Conservation (phyloP, 352 stramenopile genomes). For the Phytophthora boehmeriae region DNA sequence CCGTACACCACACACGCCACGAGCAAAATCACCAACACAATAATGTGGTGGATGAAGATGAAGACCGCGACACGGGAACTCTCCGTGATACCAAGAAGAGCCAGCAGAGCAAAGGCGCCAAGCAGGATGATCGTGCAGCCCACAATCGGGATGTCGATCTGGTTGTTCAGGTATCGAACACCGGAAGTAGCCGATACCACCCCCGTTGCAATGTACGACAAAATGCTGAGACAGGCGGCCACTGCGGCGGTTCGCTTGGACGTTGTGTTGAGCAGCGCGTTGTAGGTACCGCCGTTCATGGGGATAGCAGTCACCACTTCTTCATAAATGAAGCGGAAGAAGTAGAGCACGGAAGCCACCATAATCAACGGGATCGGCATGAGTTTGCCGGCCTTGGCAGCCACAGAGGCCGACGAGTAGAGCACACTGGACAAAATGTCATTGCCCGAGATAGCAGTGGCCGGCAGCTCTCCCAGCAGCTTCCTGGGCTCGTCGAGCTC, state of each 20-base stretch:
- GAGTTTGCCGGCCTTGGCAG: conserved; percentile 68
- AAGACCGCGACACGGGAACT: conserved; percentile 75
- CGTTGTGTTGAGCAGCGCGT: conserved; percentile 89
- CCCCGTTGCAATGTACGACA: conserved; percentile 90
- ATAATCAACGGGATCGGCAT: conserved; percentile 78
- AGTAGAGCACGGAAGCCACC: conserved; percentile 65
- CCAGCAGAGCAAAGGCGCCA: conserved; percentile 79
- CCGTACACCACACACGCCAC: conserved; percentile 59
- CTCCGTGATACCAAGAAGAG: conserved; percentile 76
- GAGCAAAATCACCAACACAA: conserved; percentile 62
- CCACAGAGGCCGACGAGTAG: conserved; percentile 58
- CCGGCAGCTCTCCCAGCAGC: conserved; percentile 65
- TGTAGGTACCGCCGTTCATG: conserved; percentile 91
- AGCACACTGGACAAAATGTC: conserved; percentile 89
- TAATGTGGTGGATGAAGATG: conserved; percentile 86
- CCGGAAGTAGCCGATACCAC: conserved; percentile 73
- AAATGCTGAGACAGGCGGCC: conserved; percentile 81
- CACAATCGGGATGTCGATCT: conserved; percentile 56
- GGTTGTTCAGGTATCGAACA: conserved; percentile 77
- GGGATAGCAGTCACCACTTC: conserved; percentile 89
- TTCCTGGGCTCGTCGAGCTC: conserved; percentile 36
- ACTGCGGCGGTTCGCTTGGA: conserved; percentile 86
- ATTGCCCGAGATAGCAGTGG: conserved; percentile 90
- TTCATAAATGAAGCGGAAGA: conserved; percentile 84
- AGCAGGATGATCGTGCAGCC: conserved; percentile 50